Conservation (phyloP, 2,329 filamentous ascomycete genomes). For the Colletotrichum tofieldiae region DNA sequence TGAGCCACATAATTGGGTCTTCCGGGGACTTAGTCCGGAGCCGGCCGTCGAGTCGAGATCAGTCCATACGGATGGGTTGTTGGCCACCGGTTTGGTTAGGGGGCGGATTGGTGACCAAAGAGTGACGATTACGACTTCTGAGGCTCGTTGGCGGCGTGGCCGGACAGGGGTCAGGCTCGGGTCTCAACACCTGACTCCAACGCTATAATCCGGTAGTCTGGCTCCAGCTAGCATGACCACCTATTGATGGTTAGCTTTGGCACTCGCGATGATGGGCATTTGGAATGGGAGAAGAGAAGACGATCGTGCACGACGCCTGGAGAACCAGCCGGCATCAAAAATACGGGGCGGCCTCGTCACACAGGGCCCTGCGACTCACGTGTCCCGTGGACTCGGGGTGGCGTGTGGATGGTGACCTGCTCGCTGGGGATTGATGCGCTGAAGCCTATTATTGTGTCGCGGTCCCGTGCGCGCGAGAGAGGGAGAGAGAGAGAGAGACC, state of each 20-base stretch:
- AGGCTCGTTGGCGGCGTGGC: slow-evolving; percentile 31
- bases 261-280: slow-evolving; percentile 22
- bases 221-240: background rate
- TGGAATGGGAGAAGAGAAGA: slow-evolving; percentile 26
- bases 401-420: slow-evolving; percentile 1
- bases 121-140: slow-evolving; percentile 18
- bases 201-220: slow-evolving; percentile 36
- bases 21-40: background rate
- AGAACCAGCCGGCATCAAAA: slow-evolving; percentile 6
- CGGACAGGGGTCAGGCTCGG: slow-evolving; percentile 24
- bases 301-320: slow-evolving; percentile 7
- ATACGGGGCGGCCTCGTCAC: slow-evolving; percentile 9
- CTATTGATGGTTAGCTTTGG: slow-evolving; percentile 7
- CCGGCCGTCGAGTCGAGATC: background rate
- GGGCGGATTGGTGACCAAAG: background rate
- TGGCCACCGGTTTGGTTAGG: background rate
- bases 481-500: background rate
- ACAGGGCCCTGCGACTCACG: slow-evolving; percentile 18
- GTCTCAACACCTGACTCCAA: slow-evolving; percentile 4
- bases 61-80: background rate
- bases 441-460: background rate
- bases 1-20: background rate
- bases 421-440: background rate
- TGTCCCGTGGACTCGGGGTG: slow-evolving; percentile 21
- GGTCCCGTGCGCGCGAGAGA: background rate